phyloP scores from a whole-genome alignment of 73 alveolate genomes.

The Strombidium stylifer region DNA sequence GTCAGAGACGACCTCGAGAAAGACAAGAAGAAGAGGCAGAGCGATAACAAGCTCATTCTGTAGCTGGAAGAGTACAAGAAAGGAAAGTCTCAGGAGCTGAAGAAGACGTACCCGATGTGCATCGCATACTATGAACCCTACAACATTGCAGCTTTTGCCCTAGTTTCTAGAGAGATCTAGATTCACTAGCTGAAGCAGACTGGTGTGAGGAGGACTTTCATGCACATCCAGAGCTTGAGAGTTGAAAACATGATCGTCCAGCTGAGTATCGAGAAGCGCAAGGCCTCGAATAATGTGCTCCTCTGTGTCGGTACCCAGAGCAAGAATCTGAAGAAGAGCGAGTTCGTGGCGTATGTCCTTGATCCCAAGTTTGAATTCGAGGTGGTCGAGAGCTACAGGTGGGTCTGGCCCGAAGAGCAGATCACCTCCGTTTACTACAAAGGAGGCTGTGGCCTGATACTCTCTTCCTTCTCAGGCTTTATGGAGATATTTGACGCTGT shows the following conservation, averaged over 20 bases:
- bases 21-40: too few species aligned
- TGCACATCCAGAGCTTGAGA: neutral
- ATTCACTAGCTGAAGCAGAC: slow-evolving; percentile 7
- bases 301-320: slow-evolving; percentile 11
- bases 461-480: slow-evolving; percentile 8
- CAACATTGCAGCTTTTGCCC: slow-evolving; percentile 2
- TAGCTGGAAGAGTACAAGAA: neutral
- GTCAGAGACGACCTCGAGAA: too few species aligned
- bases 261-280: slow-evolving; percentile 8
- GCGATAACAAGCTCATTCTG: neutral
- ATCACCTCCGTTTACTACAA: slow-evolving; percentile 8
- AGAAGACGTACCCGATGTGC: slow-evolving; percentile 17
- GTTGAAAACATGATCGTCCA: slow-evolving; percentile 26
- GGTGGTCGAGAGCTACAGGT: neutral
- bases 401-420: neutral
- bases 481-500: slow-evolving; percentile 23
- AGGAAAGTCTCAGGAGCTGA: neutral
- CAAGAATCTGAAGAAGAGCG: neutral
- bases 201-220: slow-evolving; percentile 5
- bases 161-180: slow-evolving; percentile 8
- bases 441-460: slow-evolving; percentile 3
- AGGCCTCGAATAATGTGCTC: slow-evolving; percentile 1
- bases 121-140: slow-evolving; percentile 1
- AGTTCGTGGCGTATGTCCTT: neutral
- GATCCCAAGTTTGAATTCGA: neutral